Evolutionary conservation across 2,329 filamentous ascomycete species (phyloP), one percentile per base, ranked within the genome.

Genomic region (Elsinoe necatrix): DNA sequence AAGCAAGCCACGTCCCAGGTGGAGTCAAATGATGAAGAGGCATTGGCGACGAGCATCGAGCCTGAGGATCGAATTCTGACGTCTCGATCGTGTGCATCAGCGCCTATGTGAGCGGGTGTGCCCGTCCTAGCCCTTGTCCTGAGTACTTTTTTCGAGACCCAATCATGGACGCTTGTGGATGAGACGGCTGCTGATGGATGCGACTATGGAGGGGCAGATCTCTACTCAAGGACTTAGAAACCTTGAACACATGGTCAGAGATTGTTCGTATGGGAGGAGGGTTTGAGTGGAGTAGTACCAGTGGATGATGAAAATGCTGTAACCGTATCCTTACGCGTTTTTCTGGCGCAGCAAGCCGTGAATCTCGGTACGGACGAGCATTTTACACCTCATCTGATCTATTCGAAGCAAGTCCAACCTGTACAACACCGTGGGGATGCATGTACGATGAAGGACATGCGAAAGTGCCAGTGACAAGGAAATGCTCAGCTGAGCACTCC

Each of bases 71-170:
- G 48, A 52, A 23, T 52, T 52, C 48, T 52, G 48, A 52, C 48
- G 48, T 52, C 48, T 52, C 48, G 48, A 52, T 52, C 48, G 48
- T 37, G 20, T 52, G 48, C 48, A 39, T 52, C 39, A 52, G 48
- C 48, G 48, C 25, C 34, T 16, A 16, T 11, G 18, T 20, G 48
- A 52, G 16, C 48, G 48, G 48, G 29, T 52, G 31, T 52, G 25
- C 20, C 48, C 48, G 48, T 52, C 20, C 29, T 16, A 34, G 25
- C 48, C 48, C 18, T 29, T 25, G 16, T 34, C 39, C 16, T 31
- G 27, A 50, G 45, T 29, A 31, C 45, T 29, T 50, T 29, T 34
- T 52, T 39, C 34, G 48, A 23, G 48, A 52, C 48, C 48, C 34
- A 39, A 35, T 52, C 5, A 39, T 29, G 16, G n/a, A 21, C 45